Evolutionary conservation across 2,329 filamentous ascomycete genomes (phyloP).

Genomic region (Canariomyces notabilis): DNA sequence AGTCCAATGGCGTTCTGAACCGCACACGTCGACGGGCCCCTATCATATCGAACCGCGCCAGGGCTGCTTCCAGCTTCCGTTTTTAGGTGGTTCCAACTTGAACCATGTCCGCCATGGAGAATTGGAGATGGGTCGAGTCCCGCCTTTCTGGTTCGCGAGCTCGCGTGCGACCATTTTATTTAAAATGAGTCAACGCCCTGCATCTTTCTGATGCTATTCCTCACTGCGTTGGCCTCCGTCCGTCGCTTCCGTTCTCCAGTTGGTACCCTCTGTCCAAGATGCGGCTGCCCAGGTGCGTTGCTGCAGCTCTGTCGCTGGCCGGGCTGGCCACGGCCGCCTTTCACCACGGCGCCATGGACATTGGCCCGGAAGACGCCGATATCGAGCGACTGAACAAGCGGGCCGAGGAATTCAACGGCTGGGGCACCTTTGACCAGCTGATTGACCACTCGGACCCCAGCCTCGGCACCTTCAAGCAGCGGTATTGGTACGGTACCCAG

Average conservation of each 20-base stretch:
- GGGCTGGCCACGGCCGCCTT: constrained; percentile 3
- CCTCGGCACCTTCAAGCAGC: constrained; percentile 38
- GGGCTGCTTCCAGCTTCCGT: too few relatives aligned
- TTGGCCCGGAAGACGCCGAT: constrained; percentile 21
- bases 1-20: too few relatives aligned
- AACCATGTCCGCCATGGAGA: too few relatives aligned
- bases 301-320: constrained; percentile 7
- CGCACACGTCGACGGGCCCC: too few relatives aligned
- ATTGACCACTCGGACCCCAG: constrained; percentile 37
- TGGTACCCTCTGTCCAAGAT: constrained; percentile 1
- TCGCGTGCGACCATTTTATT: too few relatives aligned
- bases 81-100: too few relatives aligned
- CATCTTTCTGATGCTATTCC: not conserved
- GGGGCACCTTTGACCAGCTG: constrained; percentile 35
- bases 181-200: not conserved
- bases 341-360: constrained; percentile 18
- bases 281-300: constrained; percentile 11
- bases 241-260: not conserved
- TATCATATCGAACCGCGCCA: too few relatives aligned
- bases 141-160: too few relatives aligned
- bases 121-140: too few relatives aligned
- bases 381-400: constrained; percentile 14
- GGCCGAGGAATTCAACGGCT: constrained; percentile 19
- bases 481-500: constrained; percentile 38
- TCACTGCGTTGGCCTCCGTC: not conserved